A percentile compares a stretch with the other conserved stretches of the same genome.
Conservation (phyloP, 148 eudicot genomes). For the Pharnaceum exiguum region DNA sequence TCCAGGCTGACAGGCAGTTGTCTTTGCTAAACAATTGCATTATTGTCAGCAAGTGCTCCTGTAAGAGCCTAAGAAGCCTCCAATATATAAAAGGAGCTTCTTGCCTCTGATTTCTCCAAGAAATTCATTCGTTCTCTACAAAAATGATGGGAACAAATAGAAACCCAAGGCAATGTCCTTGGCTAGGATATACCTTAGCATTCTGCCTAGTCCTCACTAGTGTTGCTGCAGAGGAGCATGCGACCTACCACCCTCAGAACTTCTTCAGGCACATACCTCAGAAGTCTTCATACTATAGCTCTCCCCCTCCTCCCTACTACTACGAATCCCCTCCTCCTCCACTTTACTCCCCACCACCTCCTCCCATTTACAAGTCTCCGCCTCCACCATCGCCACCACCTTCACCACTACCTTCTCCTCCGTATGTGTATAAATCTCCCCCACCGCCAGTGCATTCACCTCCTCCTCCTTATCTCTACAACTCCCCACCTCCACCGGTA, state of each 20-base stretch:
- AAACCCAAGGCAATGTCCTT: slow-evolving; percentile 18
- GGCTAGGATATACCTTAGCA: slow-evolving; percentile 11
- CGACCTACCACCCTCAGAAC: slow-evolving; percentile 1
- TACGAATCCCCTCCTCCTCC: slow-evolving; percentile 18
- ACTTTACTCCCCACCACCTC: slow-evolving; percentile 11
- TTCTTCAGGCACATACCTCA: slow-evolving; percentile 6
- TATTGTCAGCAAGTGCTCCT: not conserved
- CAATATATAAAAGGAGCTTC: slow-evolving; percentile 6
- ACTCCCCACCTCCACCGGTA: slow-evolving; percentile 15
- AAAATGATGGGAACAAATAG: slow-evolving; percentile 11
- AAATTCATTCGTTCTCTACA: not conserved
- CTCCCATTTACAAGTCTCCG: slow-evolving; percentile 14
- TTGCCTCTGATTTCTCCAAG: not conserved
- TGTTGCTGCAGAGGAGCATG: slow-evolving; percentile 7
- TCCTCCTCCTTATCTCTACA: slow-evolving; percentile 13
- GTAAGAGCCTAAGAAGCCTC: not conserved
- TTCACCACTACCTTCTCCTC: slow-evolving; percentile 7
- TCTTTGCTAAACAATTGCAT: not conserved
- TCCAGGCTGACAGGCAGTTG: not conserved
- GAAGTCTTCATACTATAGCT: not conserved
- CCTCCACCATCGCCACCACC: slow-evolving; percentile 14
- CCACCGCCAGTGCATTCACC: slow-evolving; percentile 18
- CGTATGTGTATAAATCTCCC: slow-evolving; percentile 12
- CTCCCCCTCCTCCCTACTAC: slow-evolving; percentile 8
- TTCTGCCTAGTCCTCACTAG: slow-evolving; percentile 10